Evolutionary conservation across 305 asterid genomes (phyloP), one percentile per base, ranked within the genome.

Genomic region (Rubia tinctorum): DNA sequence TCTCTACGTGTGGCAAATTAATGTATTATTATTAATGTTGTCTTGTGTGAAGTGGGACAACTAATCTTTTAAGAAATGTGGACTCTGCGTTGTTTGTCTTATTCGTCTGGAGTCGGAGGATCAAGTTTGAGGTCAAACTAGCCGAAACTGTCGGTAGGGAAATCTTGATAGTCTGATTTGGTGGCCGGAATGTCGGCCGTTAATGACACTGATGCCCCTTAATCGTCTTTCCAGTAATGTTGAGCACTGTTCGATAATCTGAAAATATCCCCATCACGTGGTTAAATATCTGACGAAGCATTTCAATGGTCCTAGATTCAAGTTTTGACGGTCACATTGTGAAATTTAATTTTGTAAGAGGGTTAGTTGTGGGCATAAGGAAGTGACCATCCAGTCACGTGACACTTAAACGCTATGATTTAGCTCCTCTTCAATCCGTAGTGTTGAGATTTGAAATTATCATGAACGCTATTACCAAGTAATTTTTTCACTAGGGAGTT

Each of bases 41-140:
- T 51, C 17, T 43, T 6, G 45, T 43, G 11, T 53, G 7, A 53
- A 53, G 22, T 20, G 64, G 37, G 34, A 58, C 62, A 4, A 43
- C 23, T 40, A 22, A 22, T 58, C 22, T 34, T 7, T 7, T 37
- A 65, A 42, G 27, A 40, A 15, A 12, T 11, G 5, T 42, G 13
- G 22, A 40, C 20, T 0, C 23, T 9, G 59, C 15, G 0, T 15
- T 59, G 10, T 43, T 59, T 25, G 59, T 60, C 75, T 15, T 60
- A 23, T 60, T 25, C 10, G 59, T 23, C 5, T 43, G 58, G 18
- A 60, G 17, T 58, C 23, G 56, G 77, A 51, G 43, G 56, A 27
- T 71, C 8, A 67, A 17, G 82, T 80, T 76, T 86, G 88, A 85
- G 42, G 63, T 51, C 9, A 55, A 53, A 49, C 66, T 10, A 60